A percentile compares a stretch with the other conserved stretches of the same genome.
These are phyloP conservation scores for Trypanosoma melophagium DNA, from an alignment of 208 protist genomes.

Conservation along the genomic window DNA sequence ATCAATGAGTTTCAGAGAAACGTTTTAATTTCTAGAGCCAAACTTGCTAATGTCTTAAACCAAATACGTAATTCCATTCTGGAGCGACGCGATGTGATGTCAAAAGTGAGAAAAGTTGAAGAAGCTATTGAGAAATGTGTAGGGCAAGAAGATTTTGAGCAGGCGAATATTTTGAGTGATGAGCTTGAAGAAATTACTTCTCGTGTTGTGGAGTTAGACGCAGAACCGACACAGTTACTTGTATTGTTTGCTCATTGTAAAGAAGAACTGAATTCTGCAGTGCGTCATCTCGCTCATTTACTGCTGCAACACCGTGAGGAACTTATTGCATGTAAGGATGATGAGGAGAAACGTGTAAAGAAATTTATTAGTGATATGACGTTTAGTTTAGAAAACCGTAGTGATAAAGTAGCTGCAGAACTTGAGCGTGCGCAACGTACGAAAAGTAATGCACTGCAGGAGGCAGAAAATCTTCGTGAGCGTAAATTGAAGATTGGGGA, in stretches of 20 bases:
- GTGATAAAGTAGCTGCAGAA: slow-evolving; percentile 15
- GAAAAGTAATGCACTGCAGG: slow-evolving; percentile 11
- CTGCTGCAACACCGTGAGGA: slow-evolving; percentile 21
- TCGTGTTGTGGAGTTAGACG: slow-evolving; percentile 21
- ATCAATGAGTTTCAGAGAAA: slow-evolving; percentile 14
- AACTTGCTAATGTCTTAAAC: slow-evolving; percentile 18
- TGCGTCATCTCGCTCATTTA: slow-evolving; percentile 12
- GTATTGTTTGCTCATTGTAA: slow-evolving; percentile 9
- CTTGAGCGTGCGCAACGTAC: slow-evolving; percentile 21
- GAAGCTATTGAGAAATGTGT: slow-evolving; percentile 27
- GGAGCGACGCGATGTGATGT: slow-evolving; percentile 11
- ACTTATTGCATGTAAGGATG: slow-evolving; percentile 23
- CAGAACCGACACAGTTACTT: slow-evolving; percentile 9
- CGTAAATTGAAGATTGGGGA: slow-evolving; percentile 1
- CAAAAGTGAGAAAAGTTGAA: slow-evolving; percentile 18
- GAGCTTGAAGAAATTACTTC: slow-evolving; percentile 8
- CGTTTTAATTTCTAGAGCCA: slow-evolving; percentile 13
- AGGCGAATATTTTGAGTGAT: slow-evolving; percentile 28
- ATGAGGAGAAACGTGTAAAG: slow-evolving; percentile 24
- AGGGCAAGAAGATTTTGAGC: slow-evolving; percentile 34
- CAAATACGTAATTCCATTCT: slow-evolving; percentile 14
- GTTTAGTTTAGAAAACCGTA: slow-evolving; percentile 16
- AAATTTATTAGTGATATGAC: slow-evolving; percentile 27
- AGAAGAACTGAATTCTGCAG: slow-evolving; percentile 15
- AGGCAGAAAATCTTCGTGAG: slow-evolving; percentile 7